These are phyloP conservation scores for Xylariales sp. DNA, from an alignment of 2,329 filamentous ascomycete genomes.

Conservation along the genomic window DNA sequence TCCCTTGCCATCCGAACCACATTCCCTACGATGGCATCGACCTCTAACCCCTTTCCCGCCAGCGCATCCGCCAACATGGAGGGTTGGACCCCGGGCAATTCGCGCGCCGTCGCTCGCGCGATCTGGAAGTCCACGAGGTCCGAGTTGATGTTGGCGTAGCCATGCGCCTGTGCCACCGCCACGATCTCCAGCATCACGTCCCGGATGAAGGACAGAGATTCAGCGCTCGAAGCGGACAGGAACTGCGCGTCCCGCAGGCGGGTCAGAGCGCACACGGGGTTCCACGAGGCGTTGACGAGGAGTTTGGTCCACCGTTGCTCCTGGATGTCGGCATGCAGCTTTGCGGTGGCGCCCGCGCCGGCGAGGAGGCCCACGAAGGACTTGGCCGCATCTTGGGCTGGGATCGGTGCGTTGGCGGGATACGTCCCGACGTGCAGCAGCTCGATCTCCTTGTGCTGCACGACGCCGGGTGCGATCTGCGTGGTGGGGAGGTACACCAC, in stretches of 20 bases:
- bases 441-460: conserved; percentile 42
- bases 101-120: conserved; percentile 13
- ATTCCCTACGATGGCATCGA: conserved; percentile 31
- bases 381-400: conserved; percentile 25
- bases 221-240: conserved; percentile 24
- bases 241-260: conserved; percentile 42
- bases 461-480: conserved; percentile 42
- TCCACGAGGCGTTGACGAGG: conserved; percentile 51
- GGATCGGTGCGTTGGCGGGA: conserved; percentile 26
- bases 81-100: conserved; percentile 23
- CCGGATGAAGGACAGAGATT: conserved; percentile 20
- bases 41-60: conserved; percentile 22
- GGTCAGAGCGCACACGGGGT: conserved; percentile 50
- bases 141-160: conserved; percentile 24
- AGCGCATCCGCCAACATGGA: conserved; percentile 29
- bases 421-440: conserved; percentile 45
- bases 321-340: conserved; percentile 45
- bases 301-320: conserved; percentile 50
- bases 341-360: conserved; percentile 36
- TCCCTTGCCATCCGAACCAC: conserved; percentile 21
- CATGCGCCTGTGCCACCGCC: conserved; percentile 26
- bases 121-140: conserved; percentile 26
- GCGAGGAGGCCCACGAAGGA: conserved; percentile 37
- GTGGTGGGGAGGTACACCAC: conserved; percentile 50
- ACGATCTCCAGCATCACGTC: conserved; percentile 31